These are phyloP conservation scores for Blastocystis sp. DNA, from an alignment of 352 stramenopile species.

Conservation along the genomic window DNA sequence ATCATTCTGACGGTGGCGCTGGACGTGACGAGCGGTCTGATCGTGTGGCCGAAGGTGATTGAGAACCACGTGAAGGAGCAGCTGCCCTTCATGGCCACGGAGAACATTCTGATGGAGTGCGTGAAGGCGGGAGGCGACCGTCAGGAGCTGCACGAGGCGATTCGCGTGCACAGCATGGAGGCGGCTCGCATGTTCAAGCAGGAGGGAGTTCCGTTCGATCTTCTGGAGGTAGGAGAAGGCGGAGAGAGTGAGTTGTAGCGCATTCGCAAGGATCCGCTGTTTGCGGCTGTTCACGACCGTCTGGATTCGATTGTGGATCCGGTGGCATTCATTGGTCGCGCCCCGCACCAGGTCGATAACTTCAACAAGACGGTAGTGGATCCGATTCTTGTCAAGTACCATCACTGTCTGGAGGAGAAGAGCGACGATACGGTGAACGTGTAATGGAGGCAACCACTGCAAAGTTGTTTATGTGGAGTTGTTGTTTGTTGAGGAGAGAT, in stretches of 20 bases:
- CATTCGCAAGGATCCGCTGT: constrained; percentile 82
- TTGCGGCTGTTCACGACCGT: constrained; percentile 83
- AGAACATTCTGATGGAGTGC: constrained; percentile 98
- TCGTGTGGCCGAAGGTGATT: constrained; percentile 85
- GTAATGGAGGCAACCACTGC: too few species aligned
- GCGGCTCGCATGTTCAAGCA: constrained; percentile 90
- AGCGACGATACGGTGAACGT: constrained; percentile 38
- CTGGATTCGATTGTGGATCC: constrained; percentile 87
- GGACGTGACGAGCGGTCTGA: constrained; percentile 90
- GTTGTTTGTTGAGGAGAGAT: not conserved
- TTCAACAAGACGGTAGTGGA: constrained; percentile 85
- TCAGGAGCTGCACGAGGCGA: constrained; percentile 90
- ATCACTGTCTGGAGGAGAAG: constrained; percentile 48
- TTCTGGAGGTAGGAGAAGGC: constrained; percentile 70
- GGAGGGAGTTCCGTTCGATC: constrained; percentile 87
- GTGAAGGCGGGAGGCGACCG: constrained; percentile 91
- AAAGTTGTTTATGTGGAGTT: not conserved
- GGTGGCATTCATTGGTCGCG: constrained; percentile 88
- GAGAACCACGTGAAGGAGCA: constrained; percentile 89
- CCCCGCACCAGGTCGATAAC: constrained; percentile 83
- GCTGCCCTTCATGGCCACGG: constrained; percentile 97
- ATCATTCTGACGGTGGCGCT: constrained; percentile 90
- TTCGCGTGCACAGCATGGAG: constrained; percentile 93
- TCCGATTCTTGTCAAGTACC: constrained; percentile 62
- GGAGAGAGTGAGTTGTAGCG: constrained; percentile 61